phyloP scores from a whole-genome alignment of 805 yeast genomes.

The Ogataea ganodermae region DNA sequence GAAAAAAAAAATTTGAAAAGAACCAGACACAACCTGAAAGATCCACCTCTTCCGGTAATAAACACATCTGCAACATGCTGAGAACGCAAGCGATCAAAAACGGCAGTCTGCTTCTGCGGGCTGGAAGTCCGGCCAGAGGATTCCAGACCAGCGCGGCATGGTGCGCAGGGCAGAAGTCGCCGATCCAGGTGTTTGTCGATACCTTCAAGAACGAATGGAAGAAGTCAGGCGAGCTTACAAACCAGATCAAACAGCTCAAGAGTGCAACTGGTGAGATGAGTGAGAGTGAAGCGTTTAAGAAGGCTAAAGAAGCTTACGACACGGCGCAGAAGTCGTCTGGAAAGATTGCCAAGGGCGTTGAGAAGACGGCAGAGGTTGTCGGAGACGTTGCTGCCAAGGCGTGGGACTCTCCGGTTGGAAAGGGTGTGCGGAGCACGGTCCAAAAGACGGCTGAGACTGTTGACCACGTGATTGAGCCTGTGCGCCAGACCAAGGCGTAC shows the following conservation, averaged over 20 bases:
- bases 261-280: slow-evolving; percentile 95
- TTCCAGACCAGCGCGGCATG: slow-evolving; percentile 16
- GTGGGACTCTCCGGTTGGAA: slow-evolving; percentile 95
- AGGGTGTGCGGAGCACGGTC: slow-evolving; percentile 85
- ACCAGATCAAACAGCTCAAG: slow-evolving; percentile 89
- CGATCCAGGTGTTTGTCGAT: slow-evolving; percentile 89
- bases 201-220: slow-evolving; percentile 91
- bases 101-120: slow-evolving; percentile 2
- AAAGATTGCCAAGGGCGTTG: slow-evolving; percentile 64
- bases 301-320: slow-evolving; percentile 90
- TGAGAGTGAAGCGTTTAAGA: slow-evolving; percentile 89
- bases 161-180: slow-evolving; percentile 55
- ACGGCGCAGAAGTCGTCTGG: slow-evolving; percentile 74
- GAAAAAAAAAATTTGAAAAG: background rate
- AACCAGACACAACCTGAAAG: background rate
- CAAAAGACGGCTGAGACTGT: slow-evolving; percentile 77
- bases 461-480: slow-evolving; percentile 90
- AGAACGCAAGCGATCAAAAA: slow-evolving; percentile 12
- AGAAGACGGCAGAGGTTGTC: slow-evolving; percentile 90
- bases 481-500: slow-evolving; percentile 84
- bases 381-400: slow-evolving; percentile 89
- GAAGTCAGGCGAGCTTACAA: slow-evolving; percentile 85
- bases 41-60: background rate
- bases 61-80: slow-evolving; percentile 10
- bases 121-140: slow-evolving; percentile 15